Percentiles rank a stretch among this genome's conserved stretches.
Evolutionary conservation across 129 eudicot species (phyloP).

Genomic region (Glebionis coronaria): DNA sequence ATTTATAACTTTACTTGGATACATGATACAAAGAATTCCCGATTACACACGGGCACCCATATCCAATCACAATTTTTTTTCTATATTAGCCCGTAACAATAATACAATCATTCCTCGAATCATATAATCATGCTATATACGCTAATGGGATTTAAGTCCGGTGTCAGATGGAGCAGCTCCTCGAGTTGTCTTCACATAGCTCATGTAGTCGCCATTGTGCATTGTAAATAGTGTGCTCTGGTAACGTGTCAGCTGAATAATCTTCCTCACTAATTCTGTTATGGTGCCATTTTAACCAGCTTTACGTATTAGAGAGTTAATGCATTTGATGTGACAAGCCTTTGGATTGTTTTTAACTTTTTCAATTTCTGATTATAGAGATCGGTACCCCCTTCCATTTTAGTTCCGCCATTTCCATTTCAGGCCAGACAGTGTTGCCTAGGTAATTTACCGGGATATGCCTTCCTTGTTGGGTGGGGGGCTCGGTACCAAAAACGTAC

Average conservation of each 20-base stretch:
- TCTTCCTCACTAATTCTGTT: constrained; percentile 53
- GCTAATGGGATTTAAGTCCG: constrained; percentile 48
- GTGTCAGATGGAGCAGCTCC: constrained; percentile 55
- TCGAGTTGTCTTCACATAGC: constrained; percentile 70
- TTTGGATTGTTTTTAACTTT: too few species aligned
- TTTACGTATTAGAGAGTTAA: constrained; percentile 68
- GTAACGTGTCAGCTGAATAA: constrained; percentile 70
- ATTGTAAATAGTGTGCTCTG: constrained; percentile 76
- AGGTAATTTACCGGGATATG: too few species aligned
- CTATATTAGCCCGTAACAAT: constrained; percentile 5
- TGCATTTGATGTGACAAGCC: too few species aligned
- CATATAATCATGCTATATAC: not conserved
- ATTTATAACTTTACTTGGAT: constrained; percentile 24
- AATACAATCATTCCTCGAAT: constrained; percentile 9
- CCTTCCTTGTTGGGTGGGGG: too few species aligned
- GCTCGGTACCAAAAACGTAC: too few species aligned
- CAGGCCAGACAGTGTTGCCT: too few species aligned
- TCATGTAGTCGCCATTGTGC: constrained; percentile 65
- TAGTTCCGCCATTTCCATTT: too few species aligned
- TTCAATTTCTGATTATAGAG: too few species aligned
- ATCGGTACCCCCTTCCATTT: too few species aligned
- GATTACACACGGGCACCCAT: not conserved
- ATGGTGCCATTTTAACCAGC: constrained; percentile 79
- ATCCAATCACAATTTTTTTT: not conserved
- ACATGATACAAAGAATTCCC: constrained; percentile 7